Evolutionary conservation across 768 basidiomycete genomes (phyloP).

Genomic region (Kwoniella heveanensis): DNA sequence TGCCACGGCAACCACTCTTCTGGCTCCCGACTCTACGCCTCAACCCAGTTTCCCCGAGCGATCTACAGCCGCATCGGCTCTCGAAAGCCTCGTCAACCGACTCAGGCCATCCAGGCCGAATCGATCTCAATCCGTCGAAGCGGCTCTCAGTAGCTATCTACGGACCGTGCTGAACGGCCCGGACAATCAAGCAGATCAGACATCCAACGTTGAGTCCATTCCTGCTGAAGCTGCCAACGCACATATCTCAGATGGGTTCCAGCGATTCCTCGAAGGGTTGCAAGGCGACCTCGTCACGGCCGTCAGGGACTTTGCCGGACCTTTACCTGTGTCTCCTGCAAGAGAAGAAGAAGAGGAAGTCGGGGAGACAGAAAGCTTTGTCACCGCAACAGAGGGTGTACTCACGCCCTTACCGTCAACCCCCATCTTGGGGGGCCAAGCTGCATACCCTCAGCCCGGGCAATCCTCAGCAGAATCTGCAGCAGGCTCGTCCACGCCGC

Average conservation of each 20-base stretch:
- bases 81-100: conserved; percentile 32
- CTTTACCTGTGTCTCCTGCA: conserved; percentile 4
- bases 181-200: neutral
- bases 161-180: conserved; percentile 43
- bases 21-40: conserved; percentile 61
- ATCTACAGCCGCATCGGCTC: conserved; percentile 26
- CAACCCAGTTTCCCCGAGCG: conserved; percentile 64
- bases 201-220: conserved; percentile 30
- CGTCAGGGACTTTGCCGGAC: conserved; percentile 35
- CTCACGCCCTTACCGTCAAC: conserved; percentile 4
- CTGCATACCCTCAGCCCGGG: neutral
- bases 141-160: conserved; percentile 60
- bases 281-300: conserved; percentile 38
- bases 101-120: conserved; percentile 29
- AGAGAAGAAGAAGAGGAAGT: conserved; percentile 3
- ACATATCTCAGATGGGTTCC: conserved; percentile 29
- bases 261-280: conserved; percentile 35
- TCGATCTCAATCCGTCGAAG: conserved; percentile 31
- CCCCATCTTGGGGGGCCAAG: neutral
- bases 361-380: conserved; percentile 11
- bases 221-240: neutral
- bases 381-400: conserved; percentile 11
- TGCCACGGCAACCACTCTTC: conserved; percentile 81
- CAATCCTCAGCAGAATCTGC: neutral
- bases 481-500: neutral